Conservation (phyloP, 345 rosid genomes). For the Citrus cavaleriei region DNA sequence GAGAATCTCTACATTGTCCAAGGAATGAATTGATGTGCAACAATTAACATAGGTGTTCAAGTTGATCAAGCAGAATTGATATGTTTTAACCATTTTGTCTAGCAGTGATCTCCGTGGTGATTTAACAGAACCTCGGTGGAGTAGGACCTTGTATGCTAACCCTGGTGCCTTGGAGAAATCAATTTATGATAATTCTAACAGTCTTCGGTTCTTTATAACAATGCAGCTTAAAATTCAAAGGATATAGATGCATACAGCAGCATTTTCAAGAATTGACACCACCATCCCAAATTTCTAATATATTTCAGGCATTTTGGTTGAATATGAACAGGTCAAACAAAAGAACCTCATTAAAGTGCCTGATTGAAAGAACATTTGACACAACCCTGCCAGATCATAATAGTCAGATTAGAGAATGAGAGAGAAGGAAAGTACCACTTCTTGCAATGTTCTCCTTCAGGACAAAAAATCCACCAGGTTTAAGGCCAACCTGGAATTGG, state of each 20-base stretch:
- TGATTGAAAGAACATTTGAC: background rate
- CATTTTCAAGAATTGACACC: background rate
- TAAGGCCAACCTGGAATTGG: constrained; percentile 65
- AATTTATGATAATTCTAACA: background rate
- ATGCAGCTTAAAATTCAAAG: background rate
- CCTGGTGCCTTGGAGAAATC: background rate
- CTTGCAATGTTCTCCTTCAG: constrained; percentile 86
- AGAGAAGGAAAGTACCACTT: constrained; percentile 44
- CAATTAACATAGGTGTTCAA: background rate
- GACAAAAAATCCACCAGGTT: constrained; percentile 82
- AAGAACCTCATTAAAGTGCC: background rate
- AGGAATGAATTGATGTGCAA: background rate
- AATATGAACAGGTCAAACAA: background rate
- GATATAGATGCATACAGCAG: background rate
- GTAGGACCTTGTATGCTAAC: background rate
- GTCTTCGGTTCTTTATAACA: no score
- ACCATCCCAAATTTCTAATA: background rate
- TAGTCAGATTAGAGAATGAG: background rate
- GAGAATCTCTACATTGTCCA: background rate
- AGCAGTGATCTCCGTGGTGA: background rate
- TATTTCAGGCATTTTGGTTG: background rate
- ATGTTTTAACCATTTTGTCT: background rate
- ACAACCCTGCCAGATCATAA: background rate
- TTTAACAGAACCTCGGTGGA: background rate
- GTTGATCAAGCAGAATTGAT: background rate